phyloP scores from a whole-genome alignment of 176 grass and related monocot species.

The Calamus simplicifolius region DNA sequence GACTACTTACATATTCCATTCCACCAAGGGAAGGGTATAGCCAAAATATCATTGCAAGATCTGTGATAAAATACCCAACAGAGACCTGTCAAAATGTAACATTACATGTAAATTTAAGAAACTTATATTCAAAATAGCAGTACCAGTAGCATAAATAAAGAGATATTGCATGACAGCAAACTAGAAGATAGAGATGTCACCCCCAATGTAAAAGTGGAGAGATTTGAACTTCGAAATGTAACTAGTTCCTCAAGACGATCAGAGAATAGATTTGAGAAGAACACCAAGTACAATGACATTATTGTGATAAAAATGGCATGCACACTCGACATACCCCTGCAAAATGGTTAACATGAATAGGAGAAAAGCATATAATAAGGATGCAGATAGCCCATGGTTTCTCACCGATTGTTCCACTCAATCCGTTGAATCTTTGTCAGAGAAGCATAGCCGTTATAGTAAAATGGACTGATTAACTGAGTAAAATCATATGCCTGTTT shows the following conservation, averaged over 20 bases:
- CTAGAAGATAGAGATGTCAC: conserved; percentile 26
- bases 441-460: conserved; percentile 72
- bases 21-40: conserved; percentile 85
- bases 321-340: conserved; percentile 87
- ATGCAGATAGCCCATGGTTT: background rate
- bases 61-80: conserved; percentile 81
- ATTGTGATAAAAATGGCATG: conserved; percentile 84
- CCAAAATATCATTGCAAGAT: conserved; percentile 94
- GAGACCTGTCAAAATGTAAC: conserved; percentile 60
- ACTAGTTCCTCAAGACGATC: conserved; percentile 46
- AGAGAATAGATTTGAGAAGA: conserved; percentile 82
- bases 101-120: background rate
- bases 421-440: conserved; percentile 75
- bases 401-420: conserved; percentile 97
- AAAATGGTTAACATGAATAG: conserved; percentile 29
- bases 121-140: background rate
- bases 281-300: conserved; percentile 68
- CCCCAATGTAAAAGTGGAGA: conserved; percentile 82
- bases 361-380: background rate
- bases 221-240: conserved; percentile 57
- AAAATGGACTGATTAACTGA: conserved; percentile 57
- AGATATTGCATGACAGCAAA: background rate
- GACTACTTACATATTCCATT: conserved; percentile 87
- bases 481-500: conserved; percentile 73
- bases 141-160: background rate